Base-by-base conservation (phyloP, 495 filamentous ascomycete genomes). In the Annulohypoxylon stygium region DNA sequence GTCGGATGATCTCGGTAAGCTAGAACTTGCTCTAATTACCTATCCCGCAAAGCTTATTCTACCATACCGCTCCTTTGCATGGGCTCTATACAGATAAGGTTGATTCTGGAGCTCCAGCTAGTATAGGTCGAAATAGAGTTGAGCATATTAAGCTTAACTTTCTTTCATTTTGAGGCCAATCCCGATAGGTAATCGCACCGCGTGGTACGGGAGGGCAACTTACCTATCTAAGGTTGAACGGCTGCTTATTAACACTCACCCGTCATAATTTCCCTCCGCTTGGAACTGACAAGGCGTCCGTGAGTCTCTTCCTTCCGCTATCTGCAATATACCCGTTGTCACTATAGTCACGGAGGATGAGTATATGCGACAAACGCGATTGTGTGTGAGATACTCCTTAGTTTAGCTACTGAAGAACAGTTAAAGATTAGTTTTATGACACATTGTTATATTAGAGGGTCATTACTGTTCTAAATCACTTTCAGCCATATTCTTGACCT, bases 151-250 rank as follows among this genome's bases (percentile, higher is more conserved):
- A 14, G 12, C 26, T 18, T 33, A 55, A 18, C 26, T 34, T 34
- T 55, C 12, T 3, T 30, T 30, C 30, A 3, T 30, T 30, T 11
- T 7, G 9, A 6, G 11, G 11, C 34, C 7, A 11, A 33, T 2
- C 11, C 6, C 16, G 51, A 54, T 26, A 34, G 10, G 14, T 26
- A 16, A 16, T 0, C 25, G 14, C 14, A 12, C 26, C 30, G 25
- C 51, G 51, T 55, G 12, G 26, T 12, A 55, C n/a, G 26, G 2
- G 34, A 2, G 26, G 8, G 51, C 20, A 12, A 12, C 48, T 51
- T 51, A 12, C 48, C 30, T 51, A 51, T 51, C 20, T 51, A 51
- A 25, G 8, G 48, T 51, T 51, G 11, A 51, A 12, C 48, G 23
- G 8, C 23, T 25, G n/a, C 9, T n/a, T 9, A 25, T 30, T 26